These are phyloP conservation scores for Phialemonium atrogriseum DNA, from an alignment of 2,329 filamentous ascomycete species.

Conservation along the genomic window DNA sequence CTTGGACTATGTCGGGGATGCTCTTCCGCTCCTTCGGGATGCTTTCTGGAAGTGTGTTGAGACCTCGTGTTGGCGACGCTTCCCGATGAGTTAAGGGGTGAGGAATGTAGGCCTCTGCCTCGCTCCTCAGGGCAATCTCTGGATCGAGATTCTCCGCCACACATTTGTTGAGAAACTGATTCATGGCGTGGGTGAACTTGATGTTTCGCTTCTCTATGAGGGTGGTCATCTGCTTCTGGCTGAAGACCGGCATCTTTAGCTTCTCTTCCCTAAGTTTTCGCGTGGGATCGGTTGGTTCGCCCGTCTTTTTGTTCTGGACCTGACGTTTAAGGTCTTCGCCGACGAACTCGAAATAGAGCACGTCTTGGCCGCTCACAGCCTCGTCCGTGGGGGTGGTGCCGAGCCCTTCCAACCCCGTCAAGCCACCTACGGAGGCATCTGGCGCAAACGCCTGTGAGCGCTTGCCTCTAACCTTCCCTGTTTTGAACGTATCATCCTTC, in stretches of 20 bases:
- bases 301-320: constrained; percentile 62
- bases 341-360: constrained; percentile 85
- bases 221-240: constrained; percentile 82
- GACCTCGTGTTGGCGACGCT: constrained; percentile 19
- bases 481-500: constrained; percentile 56
- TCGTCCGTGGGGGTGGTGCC: constrained; percentile 19
- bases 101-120: constrained; percentile 55
- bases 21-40: constrained; percentile 75
- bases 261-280: constrained; percentile 67
- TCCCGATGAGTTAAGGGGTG: constrained; percentile 37
- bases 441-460: constrained; percentile 39
- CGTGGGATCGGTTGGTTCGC: constrained; percentile 59
- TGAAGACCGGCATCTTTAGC: constrained; percentile 85
- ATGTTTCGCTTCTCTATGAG: constrained; percentile 84
- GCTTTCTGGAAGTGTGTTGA: constrained; percentile 48
- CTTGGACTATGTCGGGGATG: constrained; percentile 76
- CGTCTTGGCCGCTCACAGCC: constrained; percentile 44
- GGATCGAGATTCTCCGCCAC: constrained; percentile 57
- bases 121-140: constrained; percentile 51
- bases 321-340: constrained; percentile 86
- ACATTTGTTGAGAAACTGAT: constrained; percentile 69
- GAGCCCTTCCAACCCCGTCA: constrained; percentile 40
- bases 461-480: constrained; percentile 42
- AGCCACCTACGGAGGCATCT: constrained; percentile 48
- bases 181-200: constrained; percentile 73